phyloP scores from a whole-genome alignment of 305 asterid species.

The Fraxinus albicans region DNA sequence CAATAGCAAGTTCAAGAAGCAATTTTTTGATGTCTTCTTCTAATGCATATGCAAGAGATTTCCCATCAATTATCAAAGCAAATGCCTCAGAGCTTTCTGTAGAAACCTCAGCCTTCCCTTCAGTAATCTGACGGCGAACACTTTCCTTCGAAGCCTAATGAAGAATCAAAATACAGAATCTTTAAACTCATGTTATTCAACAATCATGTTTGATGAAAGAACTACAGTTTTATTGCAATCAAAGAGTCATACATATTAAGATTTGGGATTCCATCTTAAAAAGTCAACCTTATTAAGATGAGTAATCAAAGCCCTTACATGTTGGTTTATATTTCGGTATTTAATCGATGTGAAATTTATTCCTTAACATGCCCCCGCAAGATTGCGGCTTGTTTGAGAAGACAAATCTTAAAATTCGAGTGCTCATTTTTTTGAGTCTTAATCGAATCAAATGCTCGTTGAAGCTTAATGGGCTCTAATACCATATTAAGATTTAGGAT shows the following conservation, averaged over 20 bases:
- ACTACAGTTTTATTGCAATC: not conserved
- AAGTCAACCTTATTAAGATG: too few species aligned
- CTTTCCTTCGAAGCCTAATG: constrained; percentile 69
- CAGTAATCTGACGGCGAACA: constrained; percentile 58
- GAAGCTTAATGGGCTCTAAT: too few species aligned
- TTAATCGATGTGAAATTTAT: too few species aligned
- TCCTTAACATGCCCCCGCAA: too few species aligned
- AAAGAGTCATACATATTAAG: not conserved
- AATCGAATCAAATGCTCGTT: too few species aligned
- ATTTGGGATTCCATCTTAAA: too few species aligned
- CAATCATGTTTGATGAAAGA: not conserved
- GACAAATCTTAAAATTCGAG: too few species aligned
- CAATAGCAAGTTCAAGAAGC: constrained; percentile 76
- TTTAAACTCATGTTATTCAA: constrained; percentile 4
- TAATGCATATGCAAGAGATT: constrained; percentile 85
- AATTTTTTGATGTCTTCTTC: constrained; percentile 54
- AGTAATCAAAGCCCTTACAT: too few species aligned
- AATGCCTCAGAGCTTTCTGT: constrained; percentile 58
- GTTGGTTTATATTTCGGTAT: too few species aligned
- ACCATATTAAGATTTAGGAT: too few species aligned
- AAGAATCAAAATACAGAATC: constrained; percentile 15
- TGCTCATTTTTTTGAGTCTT: too few species aligned
- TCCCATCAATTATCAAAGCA: constrained; percentile 94
- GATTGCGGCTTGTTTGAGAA: too few species aligned
- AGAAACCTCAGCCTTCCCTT: constrained; percentile 60